phyloP scores from a whole-genome alignment of 371 early-diverging fungal genomes.

The Funneliformis caledonium region DNA sequence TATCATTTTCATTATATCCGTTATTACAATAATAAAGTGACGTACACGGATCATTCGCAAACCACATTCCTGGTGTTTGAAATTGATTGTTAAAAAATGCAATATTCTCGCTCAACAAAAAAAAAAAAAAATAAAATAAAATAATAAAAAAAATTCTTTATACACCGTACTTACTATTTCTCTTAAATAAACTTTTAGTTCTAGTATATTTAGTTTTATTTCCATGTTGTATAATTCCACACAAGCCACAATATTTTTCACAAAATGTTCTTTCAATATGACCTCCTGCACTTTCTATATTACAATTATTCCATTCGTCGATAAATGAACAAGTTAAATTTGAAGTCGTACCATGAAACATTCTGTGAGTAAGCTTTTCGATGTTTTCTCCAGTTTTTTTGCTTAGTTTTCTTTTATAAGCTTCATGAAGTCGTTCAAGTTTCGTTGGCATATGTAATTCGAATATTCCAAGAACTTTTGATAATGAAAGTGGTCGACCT shows the following conservation, averaged over 20 bases:
- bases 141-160: not conserved
- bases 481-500: not conserved
- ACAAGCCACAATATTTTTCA: conserved; percentile 9
- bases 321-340: not conserved
- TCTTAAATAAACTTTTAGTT: not conserved
- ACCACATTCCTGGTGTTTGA: conserved; percentile 27
- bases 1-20: not conserved
- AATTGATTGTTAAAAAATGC: no score
- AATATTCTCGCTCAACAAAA: not conserved
- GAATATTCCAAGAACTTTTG: conserved; percentile 11
- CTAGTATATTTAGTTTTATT: conserved; percentile 6
- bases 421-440: not conserved
- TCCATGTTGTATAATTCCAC: conserved; percentile 28
- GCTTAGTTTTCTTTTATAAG: not conserved
- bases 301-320: not conserved
- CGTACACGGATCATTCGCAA: not conserved
- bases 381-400: not conserved
- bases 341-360: conserved; percentile 29
- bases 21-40: conserved; percentile 11
- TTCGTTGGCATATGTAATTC: conserved; percentile 25
- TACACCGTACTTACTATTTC: not conserved
- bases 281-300: not conserved
- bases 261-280: not conserved
- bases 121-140: not conserved
- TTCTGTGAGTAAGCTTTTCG: not conserved